Base-by-base conservation (phyloP, 768 basidiomycete species). In the Podaxis sp. region DNA sequence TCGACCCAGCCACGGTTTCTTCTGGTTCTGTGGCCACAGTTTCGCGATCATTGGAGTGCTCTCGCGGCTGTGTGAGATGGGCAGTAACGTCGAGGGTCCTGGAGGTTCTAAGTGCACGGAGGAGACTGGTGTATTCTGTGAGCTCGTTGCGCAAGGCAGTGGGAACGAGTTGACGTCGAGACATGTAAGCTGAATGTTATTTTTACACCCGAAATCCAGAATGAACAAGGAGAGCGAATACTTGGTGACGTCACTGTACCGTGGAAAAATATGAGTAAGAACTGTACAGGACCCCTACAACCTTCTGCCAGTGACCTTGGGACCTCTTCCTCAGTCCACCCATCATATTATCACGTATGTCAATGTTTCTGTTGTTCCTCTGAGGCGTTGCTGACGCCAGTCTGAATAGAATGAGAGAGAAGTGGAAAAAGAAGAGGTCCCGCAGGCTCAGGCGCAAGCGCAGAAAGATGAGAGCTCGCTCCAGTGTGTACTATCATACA, bases 351-450 rank as follows among this genome's bases (percentile, higher is more conserved):
- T 64, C 64, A 74, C 64, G 76, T 77, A 61, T 27, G 74, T 68
- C 27, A 14, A n/a, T 27, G 9, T 10, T 40, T 13, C 61, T 32
- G 2, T 32, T 2, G 23, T 55, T 25, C 14, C 27, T 50, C 48
- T 37, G 11, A 32, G 14, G 36, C 5, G 21, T 53, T 50, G 2
- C 52, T 57, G 7, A 48, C 27, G 40, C 28, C 48, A 0, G 21
- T 40, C 27, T 25, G 42, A 44, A 57, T 67, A 89, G 84, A 65
- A 93, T 93, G 91, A 91, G 91, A 90, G 91, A 93, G 77, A 93
- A 93, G 88, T 93, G 91, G 91, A 93, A 93, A 87, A 94, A 94
- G 80, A 94, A 94, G 83, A 85, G 91, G 73, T 91, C 91, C 65
- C 87, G 91, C 74, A 90, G 92, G 73, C 92, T 94, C 80, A 83